Conservation (phyloP, 371 early-diverging fungal genomes). For the Mortierella sp. region DNA sequence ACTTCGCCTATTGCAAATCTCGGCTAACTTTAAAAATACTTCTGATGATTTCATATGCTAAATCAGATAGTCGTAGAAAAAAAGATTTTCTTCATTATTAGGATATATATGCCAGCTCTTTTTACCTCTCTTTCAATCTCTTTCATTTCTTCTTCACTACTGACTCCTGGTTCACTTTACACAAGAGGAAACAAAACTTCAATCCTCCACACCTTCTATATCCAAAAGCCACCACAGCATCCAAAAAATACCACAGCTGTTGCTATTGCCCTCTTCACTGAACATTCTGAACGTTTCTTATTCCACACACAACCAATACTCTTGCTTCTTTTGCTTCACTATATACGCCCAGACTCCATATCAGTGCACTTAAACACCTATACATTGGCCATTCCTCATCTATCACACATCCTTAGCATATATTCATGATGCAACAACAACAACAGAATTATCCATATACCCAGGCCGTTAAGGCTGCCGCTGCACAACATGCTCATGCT, state of each 20-base stretch:
- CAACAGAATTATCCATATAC: constrained; percentile 35
- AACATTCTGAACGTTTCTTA: too few relatives aligned
- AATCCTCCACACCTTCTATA: too few relatives aligned
- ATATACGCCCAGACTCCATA: too few relatives aligned
- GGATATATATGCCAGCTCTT: background rate
- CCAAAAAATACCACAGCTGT: too few relatives aligned
- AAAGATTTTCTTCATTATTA: background rate
- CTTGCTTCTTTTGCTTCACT: too few relatives aligned
- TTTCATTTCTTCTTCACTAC: background rate
- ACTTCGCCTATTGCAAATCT: background rate
- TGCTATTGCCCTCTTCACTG: too few relatives aligned
- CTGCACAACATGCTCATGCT: constrained; percentile 25
- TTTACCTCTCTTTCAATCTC: background rate
- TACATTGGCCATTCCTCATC: background rate
- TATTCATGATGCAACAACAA: constrained; percentile 46
- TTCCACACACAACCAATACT: too few relatives aligned
- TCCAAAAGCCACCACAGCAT: too few relatives aligned
- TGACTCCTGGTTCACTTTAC: too few relatives aligned
- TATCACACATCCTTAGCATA: constrained; percentile 6
- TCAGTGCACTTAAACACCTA: too few relatives aligned
- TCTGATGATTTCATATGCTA: background rate
- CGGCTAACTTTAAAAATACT: background rate
- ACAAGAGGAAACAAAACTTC: too few relatives aligned
- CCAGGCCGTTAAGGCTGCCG: constrained; percentile 27
- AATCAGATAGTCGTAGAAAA: background rate